These are phyloP conservation scores for Ilyonectria destructans DNA, from an alignment of 2,329 filamentous ascomycete genomes.

Conservation along the genomic window DNA sequence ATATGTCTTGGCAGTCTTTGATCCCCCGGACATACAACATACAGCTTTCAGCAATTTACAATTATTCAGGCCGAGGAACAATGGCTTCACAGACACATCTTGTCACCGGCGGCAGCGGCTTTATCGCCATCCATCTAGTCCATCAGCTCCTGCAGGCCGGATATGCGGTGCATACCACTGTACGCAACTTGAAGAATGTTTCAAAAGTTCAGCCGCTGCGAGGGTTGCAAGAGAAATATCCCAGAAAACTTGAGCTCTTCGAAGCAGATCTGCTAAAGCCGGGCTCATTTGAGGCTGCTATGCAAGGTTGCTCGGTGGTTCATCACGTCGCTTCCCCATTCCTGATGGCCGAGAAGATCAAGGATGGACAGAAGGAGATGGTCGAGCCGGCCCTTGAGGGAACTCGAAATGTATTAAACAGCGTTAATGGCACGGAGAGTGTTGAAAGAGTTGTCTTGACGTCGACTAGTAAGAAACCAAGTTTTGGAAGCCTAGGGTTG, in stretches of 20 bases:
- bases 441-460: background rate
- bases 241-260: background rate
- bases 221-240: background rate
- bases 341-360: constrained; percentile 5
- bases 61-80: background rate
- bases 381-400: background rate
- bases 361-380: constrained; percentile 1
- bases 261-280: constrained; percentile 1
- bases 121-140: constrained; percentile 1
- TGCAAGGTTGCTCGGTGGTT: background rate
- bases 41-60: background rate
- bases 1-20: background rate
- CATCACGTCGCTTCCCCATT: background rate
- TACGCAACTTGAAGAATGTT: background rate
- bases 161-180: background rate
- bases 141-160: background rate
- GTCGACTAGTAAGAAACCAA: background rate
- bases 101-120: constrained; percentile 1
- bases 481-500: background rate
- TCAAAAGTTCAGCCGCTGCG: background rate
- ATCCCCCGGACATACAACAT: background rate
- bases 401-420: background rate
- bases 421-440: background rate
- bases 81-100: constrained; percentile 1
- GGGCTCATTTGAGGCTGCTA: constrained; percentile 1